Base-by-base conservation (phyloP, 306 rosid genomes). In the Mucuna pruriens region DNA sequence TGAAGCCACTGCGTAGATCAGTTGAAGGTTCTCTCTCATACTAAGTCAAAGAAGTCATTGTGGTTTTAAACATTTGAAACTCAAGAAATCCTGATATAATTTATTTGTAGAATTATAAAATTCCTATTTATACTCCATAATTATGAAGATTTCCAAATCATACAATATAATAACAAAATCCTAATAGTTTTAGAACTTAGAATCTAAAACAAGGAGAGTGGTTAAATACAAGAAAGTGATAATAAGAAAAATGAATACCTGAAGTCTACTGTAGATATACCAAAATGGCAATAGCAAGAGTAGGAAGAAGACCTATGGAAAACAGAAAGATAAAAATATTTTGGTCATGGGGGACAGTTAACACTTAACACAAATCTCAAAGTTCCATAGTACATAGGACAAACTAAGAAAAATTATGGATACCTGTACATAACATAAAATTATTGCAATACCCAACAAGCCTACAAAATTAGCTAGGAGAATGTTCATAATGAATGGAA, bases 381-480 rank as follows among this genome's bases (percentile, higher is more conserved):
- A 38, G n/a, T 69, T 76, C 20, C 54, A n/a, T 39, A 72, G 44
- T 36, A 31, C 38, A 9, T 15, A 17, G 33, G 42, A 67, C 8
- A 68, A 62, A 60, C 74, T 65, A 78, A 78, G 62, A 73, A 84
- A 84, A 48, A 26, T 45, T 29, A 66, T 26, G 68, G 31, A n/a
- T 85, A 94, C 98, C 97, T 95, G 97, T 57, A 91, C 97, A 58
- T 88, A 91, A 60, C 97, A 91, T 84, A 95, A 81, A 76, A 95
- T 90, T 76, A 90, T 71, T 71, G 92, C 92, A 84, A 95, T 95
- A 81, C 99, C 99, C 82, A 95, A 74, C 75, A 95, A 87, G 74
- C 97, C 97, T 73, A 95, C 90, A 63, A 95, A 92, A 86, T 95
- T 95, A 73, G 99, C 99, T 45, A 95, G 85, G 76, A 95, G 97